phyloP scores from a whole-genome alignment of 148 eudicot genomes.

The Spergularia bocconei region DNA sequence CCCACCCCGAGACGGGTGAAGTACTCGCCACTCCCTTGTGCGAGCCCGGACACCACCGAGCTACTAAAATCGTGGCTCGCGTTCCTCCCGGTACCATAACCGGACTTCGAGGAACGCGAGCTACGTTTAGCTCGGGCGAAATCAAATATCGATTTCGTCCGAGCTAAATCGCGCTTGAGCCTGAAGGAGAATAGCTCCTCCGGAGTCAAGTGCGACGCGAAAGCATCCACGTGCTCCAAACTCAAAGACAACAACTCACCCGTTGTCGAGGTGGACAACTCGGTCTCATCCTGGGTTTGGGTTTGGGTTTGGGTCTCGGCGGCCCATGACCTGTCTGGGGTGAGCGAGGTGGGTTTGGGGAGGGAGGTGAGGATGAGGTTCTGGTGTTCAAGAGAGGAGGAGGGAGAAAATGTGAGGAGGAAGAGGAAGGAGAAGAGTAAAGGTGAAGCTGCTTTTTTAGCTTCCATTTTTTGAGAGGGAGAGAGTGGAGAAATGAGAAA shows the following conservation, averaged over 20 bases:
- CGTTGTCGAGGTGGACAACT: neutral
- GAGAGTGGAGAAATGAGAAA: neutral
- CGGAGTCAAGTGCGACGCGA: slow-evolving; percentile 39
- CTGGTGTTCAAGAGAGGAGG: slow-evolving; percentile 35
- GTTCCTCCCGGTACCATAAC: slow-evolving; percentile 2
- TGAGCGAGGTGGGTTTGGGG: slow-evolving; percentile 31
- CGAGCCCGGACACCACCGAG: slow-evolving; percentile 74
- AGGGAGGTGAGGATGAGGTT: slow-evolving; percentile 44
- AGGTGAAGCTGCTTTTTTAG: neutral
- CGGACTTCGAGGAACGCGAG: neutral
- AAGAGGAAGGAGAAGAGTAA: slow-evolving; percentile 26
- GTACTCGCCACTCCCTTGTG: slow-evolving; percentile 95
- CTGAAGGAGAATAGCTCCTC: slow-evolving; percentile 50
- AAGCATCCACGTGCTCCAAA: slow-evolving; percentile 57
- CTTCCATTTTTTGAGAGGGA: slow-evolving; percentile 21
- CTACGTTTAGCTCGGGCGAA: slow-evolving; percentile 18
- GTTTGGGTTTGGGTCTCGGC: slow-evolving; percentile 13
- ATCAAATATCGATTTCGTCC: slow-evolving; percentile 35
- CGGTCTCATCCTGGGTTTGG: slow-evolving; percentile 16
- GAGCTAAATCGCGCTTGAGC: slow-evolving; percentile 53
- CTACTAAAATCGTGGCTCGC: slow-evolving; percentile 52
- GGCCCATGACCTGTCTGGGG: neutral
- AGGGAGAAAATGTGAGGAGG: slow-evolving; percentile 15
- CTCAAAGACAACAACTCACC: slow-evolving; percentile 29
- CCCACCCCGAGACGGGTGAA: slow-evolving; percentile 94